Evolutionary conservation across 2,329 filamentous ascomycete genomes (phyloP), one percentile per base, ranked within the genome.

Genomic region (Aspergillus aculeatinus): DNA sequence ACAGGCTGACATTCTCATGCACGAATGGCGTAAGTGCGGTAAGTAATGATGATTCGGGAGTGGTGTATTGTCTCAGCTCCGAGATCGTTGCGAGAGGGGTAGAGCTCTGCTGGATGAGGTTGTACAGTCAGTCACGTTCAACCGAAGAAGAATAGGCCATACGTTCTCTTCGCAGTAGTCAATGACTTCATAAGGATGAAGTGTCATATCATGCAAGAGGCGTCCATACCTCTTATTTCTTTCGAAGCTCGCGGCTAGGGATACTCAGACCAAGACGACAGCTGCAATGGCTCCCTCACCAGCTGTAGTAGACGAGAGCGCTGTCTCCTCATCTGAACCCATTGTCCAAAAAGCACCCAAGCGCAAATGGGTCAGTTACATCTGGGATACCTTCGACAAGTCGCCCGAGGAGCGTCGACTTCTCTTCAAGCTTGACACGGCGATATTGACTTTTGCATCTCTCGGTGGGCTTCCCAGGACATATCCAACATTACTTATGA

Each of bases 321-420:
- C 58, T 6, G 31, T 62, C 10, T 60, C 52, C 3, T 44, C 64
- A 0, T 9, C 27, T 2, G 57, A 56, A 10, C 59, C 60, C 6
- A 21, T 67, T 9, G 57, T 71, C 25, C 70, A 71, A 48, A 62
- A 68, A 55, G 55, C 65, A 4, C 65, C 63, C 2, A 77, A 76
- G 63, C 64, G 70, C 9, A 81, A 69, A 72, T 83, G 80, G 81
- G 73, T 77, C 50, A 78, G 76, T 62, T 83, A 82, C 58, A 70
- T 84, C 50, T 83, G 81, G 81, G 82, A 84, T 69, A 81, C 78
- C 1, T 75, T 82, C 21, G 82, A 84, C 64, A 83, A 83, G 62
- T 76, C 79, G 1, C 79, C 77, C 0, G 77, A 82, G 58, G 81
- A 83, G 64, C 74, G 81, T 6, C 72, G 73, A 59, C 74, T 83